phyloP scores from a whole-genome alignment of 129 eudicot genomes.

The Solidago caesia region DNA sequence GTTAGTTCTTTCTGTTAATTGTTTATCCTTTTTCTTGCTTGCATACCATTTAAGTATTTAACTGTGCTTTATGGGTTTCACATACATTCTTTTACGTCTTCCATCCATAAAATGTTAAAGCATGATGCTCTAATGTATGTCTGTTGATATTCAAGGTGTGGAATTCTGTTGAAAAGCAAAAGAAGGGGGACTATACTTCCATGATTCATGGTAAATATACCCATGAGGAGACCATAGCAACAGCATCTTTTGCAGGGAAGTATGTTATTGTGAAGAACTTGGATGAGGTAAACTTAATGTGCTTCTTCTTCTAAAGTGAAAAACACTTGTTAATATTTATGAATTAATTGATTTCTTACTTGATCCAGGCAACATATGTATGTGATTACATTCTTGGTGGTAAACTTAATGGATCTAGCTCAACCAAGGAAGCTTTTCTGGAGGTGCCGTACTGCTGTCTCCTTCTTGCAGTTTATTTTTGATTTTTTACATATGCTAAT shows the following conservation, averaged over 20 bases:
- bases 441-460: slow-evolving; percentile 44
- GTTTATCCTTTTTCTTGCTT: neutral
- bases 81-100: slow-evolving; percentile 9
- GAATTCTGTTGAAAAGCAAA: slow-evolving; percentile 91
- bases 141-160: slow-evolving; percentile 57
- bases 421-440: slow-evolving; percentile 81
- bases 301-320: slow-evolving; percentile 9
- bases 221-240: slow-evolving; percentile 93
- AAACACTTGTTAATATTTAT: neutral
- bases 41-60: slow-evolving; percentile 12
- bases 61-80: neutral
- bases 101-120: slow-evolving; percentile 1
- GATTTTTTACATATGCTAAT: slow-evolving; percentile 8
- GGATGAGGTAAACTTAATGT: slow-evolving; percentile 56
- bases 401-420: slow-evolving; percentile 87
- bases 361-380: slow-evolving; percentile 72
- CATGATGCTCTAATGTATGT: slow-evolving; percentile 15
- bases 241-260: slow-evolving; percentile 96
- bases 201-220: slow-evolving; percentile 84
- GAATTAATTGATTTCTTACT: slow-evolving; percentile 11
- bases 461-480: neutral
- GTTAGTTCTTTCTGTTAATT: neutral
- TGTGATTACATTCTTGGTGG: slow-evolving; percentile 98
- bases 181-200: slow-evolving; percentile 85
- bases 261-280: slow-evolving; percentile 82